Evolutionary conservation across 2,329 filamentous ascomycete genomes (phyloP).

Genomic region (Malbranchea cinnamomea): DNA sequence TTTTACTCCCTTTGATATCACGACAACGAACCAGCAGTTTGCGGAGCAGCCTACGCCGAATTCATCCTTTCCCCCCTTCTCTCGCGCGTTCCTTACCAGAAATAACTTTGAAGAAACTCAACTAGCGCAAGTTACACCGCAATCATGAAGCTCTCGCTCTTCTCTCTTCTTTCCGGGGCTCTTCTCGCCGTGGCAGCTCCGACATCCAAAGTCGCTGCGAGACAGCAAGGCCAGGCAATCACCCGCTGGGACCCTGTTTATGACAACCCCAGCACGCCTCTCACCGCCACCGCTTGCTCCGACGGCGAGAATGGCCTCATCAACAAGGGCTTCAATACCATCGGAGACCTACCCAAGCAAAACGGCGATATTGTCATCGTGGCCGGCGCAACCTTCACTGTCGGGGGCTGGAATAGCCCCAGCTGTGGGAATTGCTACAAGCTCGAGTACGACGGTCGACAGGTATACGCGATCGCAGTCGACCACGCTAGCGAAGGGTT

Average conservation of each 20-base stretch:
- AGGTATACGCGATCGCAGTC: slow-evolving; percentile 35
- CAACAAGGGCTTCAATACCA: slow-evolving; percentile 22
- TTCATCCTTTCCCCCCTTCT: too few relatives aligned
- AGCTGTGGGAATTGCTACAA: slow-evolving; percentile 40
- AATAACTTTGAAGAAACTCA: too few relatives aligned
- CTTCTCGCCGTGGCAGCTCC: slow-evolving; percentile 8
- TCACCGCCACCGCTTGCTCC: slow-evolving; percentile 37
- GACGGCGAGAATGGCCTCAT: slow-evolving; percentile 22
- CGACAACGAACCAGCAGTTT: too few relatives aligned
- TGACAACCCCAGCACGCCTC: slow-evolving; percentile 42
- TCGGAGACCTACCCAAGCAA: slow-evolving; percentile 28
- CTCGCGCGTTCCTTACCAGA: too few relatives aligned
- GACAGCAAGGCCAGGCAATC: slow-evolving; percentile 17
- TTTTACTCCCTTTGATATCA: too few relatives aligned
- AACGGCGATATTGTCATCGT: too few relatives aligned
- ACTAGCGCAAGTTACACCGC: neutral
- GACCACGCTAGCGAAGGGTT: slow-evolving; percentile 31
- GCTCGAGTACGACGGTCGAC: slow-evolving; percentile 30
- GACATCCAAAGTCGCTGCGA: neutral
- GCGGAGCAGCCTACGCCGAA: too few relatives aligned
- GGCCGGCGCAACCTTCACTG: slow-evolving; percentile 35
- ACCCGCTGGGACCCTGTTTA: slow-evolving; percentile 57
- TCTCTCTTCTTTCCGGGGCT: slow-evolving; percentile 12
- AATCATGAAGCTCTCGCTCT: slow-evolving; percentile 12
- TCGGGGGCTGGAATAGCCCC: slow-evolving; percentile 31